Conservation (phyloP, 139 green algal genomes). For the Pedinophyceae sp. region DNA sequence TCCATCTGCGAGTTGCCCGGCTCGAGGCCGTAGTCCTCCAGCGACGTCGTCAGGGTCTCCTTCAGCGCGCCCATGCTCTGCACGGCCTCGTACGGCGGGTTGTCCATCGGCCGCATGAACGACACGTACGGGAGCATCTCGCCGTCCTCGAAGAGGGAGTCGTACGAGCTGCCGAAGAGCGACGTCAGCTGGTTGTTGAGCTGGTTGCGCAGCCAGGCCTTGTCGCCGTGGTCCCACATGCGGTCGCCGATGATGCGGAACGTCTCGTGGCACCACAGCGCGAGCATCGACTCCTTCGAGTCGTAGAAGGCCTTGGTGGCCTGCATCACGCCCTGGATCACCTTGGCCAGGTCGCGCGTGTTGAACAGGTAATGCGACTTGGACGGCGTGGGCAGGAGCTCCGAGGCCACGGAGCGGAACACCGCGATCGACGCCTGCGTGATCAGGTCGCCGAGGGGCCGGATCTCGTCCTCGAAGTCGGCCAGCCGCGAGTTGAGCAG, state of each 20-base stretch:
- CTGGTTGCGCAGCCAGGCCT: slow-evolving; percentile 46
- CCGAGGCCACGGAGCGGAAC: slow-evolving; percentile 23
- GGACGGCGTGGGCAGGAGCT: slow-evolving; percentile 60
- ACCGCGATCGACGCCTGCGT: slow-evolving; percentile 33
- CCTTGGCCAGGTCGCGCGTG: slow-evolving; percentile 60
- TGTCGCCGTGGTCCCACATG: slow-evolving; percentile 36
- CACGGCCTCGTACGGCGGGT: slow-evolving; percentile 60
- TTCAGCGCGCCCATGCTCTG: slow-evolving; percentile 42
- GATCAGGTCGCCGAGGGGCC: slow-evolving; percentile 42
- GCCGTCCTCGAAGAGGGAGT: slow-evolving; percentile 34
- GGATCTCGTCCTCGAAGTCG: slow-evolving; percentile 65
- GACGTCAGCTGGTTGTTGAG: slow-evolving; percentile 42
- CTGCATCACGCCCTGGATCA: slow-evolving; percentile 55
- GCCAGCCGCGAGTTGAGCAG: slow-evolving; percentile 52
- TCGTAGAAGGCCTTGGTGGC: slow-evolving; percentile 62
- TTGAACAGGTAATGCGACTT: slow-evolving; percentile 82
- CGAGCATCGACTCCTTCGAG: slow-evolving; percentile 54
- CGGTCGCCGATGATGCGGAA: slow-evolving; percentile 60
- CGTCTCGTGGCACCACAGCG: slow-evolving; percentile 69
- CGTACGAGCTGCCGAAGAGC: slow-evolving; percentile 31
- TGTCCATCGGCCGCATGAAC: slow-evolving; percentile 59
- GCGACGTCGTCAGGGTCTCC: slow-evolving; percentile 44
- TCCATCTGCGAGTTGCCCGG: slow-evolving; percentile 52
- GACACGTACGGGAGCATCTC: slow-evolving; percentile 50
- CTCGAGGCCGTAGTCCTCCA: slow-evolving; percentile 66